These are phyloP conservation scores for Canavalia gladiata DNA, from an alignment of 306 rosid species.

Conservation along the genomic window DNA sequence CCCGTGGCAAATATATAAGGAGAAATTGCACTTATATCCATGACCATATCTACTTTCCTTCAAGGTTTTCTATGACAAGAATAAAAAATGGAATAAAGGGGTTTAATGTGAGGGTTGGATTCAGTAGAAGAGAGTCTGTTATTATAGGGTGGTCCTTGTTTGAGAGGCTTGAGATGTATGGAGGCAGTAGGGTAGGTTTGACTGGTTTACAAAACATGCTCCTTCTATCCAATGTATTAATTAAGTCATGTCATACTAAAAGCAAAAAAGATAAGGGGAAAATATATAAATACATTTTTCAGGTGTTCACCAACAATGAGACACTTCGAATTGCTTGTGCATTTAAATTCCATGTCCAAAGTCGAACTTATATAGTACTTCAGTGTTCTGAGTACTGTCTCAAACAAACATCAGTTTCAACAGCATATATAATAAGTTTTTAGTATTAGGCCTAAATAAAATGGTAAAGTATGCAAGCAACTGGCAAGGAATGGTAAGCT, in stretches of 20 bases:
- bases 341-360: no score
- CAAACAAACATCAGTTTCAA: neutral
- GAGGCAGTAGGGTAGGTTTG: slow-evolving; percentile 22
- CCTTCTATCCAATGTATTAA: neutral
- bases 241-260: neutral
- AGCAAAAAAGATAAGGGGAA: neutral
- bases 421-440: neutral
- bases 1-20: neutral
- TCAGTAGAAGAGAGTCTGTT: neutral
- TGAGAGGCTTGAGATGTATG: slow-evolving; percentile 31
- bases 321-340: no score
- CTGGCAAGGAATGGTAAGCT: neutral
- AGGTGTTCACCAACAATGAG: no score
- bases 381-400: neutral
- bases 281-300: neutral
- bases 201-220: neutral
- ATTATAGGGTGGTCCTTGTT: slow-evolving; percentile 50
- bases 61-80: slow-evolving; percentile 33
- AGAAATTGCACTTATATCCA: neutral
- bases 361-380: neutral
- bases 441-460: neutral
- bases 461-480: neutral
- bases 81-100: slow-evolving; percentile 6
- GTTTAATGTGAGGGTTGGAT: slow-evolving; percentile 36
- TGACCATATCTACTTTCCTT: slow-evolving; percentile 12